Percentiles rank a stretch among this genome's conserved stretches.
phyloP scores from a whole-genome alignment of 192 early-diverging fungal species.

The Thoreauomyces humboldtii region DNA sequence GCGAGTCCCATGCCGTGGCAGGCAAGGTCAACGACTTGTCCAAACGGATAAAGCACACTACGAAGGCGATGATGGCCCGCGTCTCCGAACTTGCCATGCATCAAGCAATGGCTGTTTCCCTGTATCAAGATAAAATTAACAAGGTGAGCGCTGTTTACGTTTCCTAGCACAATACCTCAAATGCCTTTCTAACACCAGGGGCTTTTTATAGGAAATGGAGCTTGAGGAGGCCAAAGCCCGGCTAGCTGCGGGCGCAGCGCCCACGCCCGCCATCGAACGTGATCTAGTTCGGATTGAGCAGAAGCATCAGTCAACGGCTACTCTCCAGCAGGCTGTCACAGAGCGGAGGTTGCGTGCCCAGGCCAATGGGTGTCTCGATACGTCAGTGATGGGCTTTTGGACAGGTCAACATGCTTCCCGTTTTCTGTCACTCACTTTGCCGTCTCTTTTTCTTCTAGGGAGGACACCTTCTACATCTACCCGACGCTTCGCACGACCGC shows the following conservation, averaged over 20 bases:
- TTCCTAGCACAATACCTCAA: background rate
- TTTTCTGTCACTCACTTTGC: constrained; percentile 33
- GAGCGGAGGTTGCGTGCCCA: background rate
- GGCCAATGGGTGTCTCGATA: constrained; percentile 40
- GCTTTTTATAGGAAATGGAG: constrained; percentile 36
- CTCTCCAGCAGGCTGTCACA: constrained; percentile 5
- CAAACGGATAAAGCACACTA: constrained; percentile 49
- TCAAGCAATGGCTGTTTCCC: constrained; percentile 54
- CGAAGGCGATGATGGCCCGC: constrained; percentile 54
- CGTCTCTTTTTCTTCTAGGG: constrained; percentile 27
- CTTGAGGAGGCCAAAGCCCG: constrained; percentile 41
- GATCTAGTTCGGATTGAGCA: constrained; percentile 47
- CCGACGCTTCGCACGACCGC: constrained; percentile 48
- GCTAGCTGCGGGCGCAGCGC: constrained; percentile 39
- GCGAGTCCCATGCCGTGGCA: constrained; percentile 43
- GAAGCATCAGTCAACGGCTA: constrained; percentile 22
- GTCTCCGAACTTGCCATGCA: constrained; percentile 64
- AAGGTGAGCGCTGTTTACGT: constrained; percentile 35
- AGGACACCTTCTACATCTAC: constrained; percentile 53
- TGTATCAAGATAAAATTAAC: constrained; percentile 59
- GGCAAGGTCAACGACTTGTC: constrained; percentile 52
- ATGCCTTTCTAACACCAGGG: background rate
- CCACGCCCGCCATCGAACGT: constrained; percentile 46
- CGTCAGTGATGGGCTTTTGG: constrained; percentile 37
- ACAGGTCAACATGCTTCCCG: background rate